Evolutionary conservation across 352 stramenopile genomes (phyloP), one percentile per base, ranked within the genome.

Genomic region (Globisporangium carolinianum): DNA sequence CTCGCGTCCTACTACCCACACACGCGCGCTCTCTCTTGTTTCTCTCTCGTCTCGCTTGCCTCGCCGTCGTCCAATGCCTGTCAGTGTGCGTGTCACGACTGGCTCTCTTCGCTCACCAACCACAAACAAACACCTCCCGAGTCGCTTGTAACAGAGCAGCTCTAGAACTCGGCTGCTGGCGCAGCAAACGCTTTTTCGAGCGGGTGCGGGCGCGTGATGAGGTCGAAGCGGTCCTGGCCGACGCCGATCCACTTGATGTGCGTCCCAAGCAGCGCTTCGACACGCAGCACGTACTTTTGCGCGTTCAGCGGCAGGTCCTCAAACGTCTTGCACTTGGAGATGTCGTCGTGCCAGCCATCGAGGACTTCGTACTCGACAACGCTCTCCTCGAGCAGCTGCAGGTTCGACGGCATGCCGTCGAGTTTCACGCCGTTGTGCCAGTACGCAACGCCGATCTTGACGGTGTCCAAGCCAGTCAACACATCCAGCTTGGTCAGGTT

Each of bases 401-500:
- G 76, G 74, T 93, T 97, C 35, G 93, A 97, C 48, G 96, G 96
- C 93, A 98, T 98, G 37, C 86, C 89, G 12, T 87, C 78, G 32
- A 98, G 70, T 68, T 97, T 95, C 76, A 97, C 89, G 68, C 92
- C 96, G 51, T 98, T 87, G 83, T 96, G 79, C 76, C 89, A 97
- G 86, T 99, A 99, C 4, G 88, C 86, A 48, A 96, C 89, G 57
- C 91, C 96, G 68, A 99, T 92, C 76, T 98, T 97, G 57, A 97
- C 83, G 64, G 95, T 88, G 52, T 96, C 71, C 35, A 99, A 73
- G n/a, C 97, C 97, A 39, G 96, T 99, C 51, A 99, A 81, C 48
- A 99, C 96, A 76, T 99, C 97, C 48, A 99, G 73, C 81, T 99
- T 99, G 66, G 97, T 99, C 65, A 99, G 67, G 72, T 99, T 99